Conservation (phyloP, 2,329 filamentous ascomycete genomes). For the Aaosphaeria pasadenensis region DNA sequence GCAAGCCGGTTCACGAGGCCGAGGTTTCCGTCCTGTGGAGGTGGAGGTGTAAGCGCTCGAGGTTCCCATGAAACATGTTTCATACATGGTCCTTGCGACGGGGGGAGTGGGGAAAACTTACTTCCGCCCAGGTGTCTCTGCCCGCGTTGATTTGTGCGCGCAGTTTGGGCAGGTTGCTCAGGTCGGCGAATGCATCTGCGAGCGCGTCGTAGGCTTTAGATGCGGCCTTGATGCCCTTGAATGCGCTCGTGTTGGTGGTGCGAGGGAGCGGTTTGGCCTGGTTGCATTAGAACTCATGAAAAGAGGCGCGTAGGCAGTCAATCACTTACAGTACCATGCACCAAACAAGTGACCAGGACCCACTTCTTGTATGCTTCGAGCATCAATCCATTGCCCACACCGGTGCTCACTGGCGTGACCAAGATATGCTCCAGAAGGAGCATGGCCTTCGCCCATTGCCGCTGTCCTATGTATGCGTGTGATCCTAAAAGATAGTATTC, state of each 20-base stretch:
- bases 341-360: constrained; percentile 72
- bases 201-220: constrained; percentile 70
- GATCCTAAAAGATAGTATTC: constrained; percentile 52
- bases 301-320: no score
- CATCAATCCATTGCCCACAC: constrained; percentile 72
- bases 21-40: constrained; percentile 63
- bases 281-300: neutral
- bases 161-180: constrained; percentile 52
- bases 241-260: constrained; percentile 52
- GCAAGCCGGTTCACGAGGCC: constrained; percentile 69
- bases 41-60: constrained; percentile 13
- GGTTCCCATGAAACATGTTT: constrained; percentile 7
- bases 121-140: constrained; percentile 58
- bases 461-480: constrained; percentile 45
- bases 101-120: constrained; percentile 24
- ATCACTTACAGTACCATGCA: constrained; percentile 57
- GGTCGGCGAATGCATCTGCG: constrained; percentile 62
- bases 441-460: constrained; percentile 43
- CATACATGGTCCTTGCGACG: constrained; percentile 1
- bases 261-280: constrained; percentile 53
- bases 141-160: constrained; percentile 63
- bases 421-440: constrained; percentile 52
- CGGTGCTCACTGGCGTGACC: constrained; percentile 61
- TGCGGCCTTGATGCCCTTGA: constrained; percentile 57
- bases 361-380: constrained; percentile 90